Evolutionary conservation across 139 green algal species (phyloP).

Genomic region (Chlorella sp.): DNA sequence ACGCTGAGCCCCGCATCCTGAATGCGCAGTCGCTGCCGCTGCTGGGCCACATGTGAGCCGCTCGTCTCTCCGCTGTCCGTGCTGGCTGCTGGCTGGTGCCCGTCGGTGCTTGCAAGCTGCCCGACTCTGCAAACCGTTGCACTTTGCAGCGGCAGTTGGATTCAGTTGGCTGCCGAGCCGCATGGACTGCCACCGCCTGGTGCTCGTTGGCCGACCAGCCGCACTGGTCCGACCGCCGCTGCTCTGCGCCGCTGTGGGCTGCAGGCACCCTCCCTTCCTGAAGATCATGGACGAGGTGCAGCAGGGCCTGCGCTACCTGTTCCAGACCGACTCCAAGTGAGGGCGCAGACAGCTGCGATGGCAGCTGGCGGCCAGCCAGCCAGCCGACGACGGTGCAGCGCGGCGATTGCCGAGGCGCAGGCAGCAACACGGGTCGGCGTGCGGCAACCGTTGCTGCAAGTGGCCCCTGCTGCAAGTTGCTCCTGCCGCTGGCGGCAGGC

Average conservation of each 20-base stretch:
- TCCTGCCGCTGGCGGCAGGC: no score
- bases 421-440: no score
- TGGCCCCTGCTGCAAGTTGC: no score
- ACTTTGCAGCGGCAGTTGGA: background rate
- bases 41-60: slow-evolving; percentile 77
- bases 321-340: slow-evolving; percentile 83
- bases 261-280: slow-evolving; percentile 90
- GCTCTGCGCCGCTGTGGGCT: background rate
- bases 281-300: slow-evolving; percentile 92
- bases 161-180: background rate
- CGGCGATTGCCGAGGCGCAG: no score
- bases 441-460: no score
- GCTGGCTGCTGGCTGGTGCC: background rate
- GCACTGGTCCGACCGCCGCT: background rate
- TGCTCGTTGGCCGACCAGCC: background rate
- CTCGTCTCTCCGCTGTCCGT: background rate
- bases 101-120: background rate
- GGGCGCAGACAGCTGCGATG: no score
- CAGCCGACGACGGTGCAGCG: no score
- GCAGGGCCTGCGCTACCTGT: slow-evolving; percentile 80
- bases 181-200: background rate
- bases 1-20: slow-evolving; percentile 83
- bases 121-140: background rate
- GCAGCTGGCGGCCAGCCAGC: no score
- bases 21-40: slow-evolving; percentile 80